Conservation (phyloP, 1,139 yeast species). For the Geotrichum citri-aurantii region DNA sequence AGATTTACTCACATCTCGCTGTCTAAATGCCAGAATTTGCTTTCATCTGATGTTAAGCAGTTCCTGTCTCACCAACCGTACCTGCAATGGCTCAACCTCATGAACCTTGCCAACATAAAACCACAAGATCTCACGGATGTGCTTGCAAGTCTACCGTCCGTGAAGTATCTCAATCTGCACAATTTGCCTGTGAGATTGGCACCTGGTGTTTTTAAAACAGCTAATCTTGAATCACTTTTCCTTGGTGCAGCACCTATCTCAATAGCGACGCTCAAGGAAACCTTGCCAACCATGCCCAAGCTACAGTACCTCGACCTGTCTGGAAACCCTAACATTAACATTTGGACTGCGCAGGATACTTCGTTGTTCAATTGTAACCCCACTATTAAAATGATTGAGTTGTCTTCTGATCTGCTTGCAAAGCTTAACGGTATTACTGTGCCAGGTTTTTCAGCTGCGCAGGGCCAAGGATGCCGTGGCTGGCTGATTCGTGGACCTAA, state of each 20-base stretch:
- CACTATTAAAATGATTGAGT: slow-evolving; percentile 38
- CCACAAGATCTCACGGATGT: slow-evolving; percentile 39
- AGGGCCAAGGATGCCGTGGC: slow-evolving; percentile 70
- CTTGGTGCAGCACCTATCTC: slow-evolving; percentile 54
- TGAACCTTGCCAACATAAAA: slow-evolving; percentile 57
- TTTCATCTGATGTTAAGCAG: slow-evolving; percentile 67
- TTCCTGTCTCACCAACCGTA: slow-evolving; percentile 60
- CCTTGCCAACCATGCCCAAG: slow-evolving; percentile 38
- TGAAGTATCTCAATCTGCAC: slow-evolving; percentile 60
- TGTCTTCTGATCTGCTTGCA: slow-evolving; percentile 34
- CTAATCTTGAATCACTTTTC: slow-evolving; percentile 51
- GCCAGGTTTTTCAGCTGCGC: slow-evolving; percentile 43
- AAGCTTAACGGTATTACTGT: slow-evolving; percentile 30
- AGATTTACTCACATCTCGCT: slow-evolving; percentile 71
- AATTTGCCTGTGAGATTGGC: slow-evolving; percentile 64
- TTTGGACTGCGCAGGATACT: slow-evolving; percentile 51
- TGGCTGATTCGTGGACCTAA: slow-evolving; percentile 59
- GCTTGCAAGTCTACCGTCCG: slow-evolving; percentile 41
- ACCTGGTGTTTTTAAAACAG: slow-evolving; percentile 45
- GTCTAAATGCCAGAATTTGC: slow-evolving; percentile 69
- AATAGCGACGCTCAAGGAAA: slow-evolving; percentile 46
- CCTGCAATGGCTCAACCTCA: slow-evolving; percentile 71
- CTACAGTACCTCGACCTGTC: slow-evolving; percentile 47
- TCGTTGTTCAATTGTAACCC: slow-evolving; percentile 39
- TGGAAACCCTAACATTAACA: slow-evolving; percentile 44